Conservation (phyloP, 208 protist genomes). For the Phytomonas sp. region DNA sequence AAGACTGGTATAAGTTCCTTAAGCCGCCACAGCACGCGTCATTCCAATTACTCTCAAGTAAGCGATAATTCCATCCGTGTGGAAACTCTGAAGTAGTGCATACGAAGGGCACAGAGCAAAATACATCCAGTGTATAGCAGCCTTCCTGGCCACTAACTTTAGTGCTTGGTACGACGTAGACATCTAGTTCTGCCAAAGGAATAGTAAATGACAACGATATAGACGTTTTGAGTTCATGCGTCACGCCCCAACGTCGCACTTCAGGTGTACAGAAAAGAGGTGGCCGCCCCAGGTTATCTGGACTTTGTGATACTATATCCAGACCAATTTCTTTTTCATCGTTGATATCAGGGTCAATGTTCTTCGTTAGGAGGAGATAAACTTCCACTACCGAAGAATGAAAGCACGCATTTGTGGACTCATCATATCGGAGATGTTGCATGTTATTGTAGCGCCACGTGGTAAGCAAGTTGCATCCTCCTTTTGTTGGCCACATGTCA, state of each 20-base stretch:
- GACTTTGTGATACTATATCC: constrained; percentile 39
- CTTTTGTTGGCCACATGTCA: constrained; percentile 38
- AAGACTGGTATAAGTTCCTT: constrained; percentile 46
- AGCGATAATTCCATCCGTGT: constrained; percentile 67
- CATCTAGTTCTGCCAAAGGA: constrained; percentile 26
- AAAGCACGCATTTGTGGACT: constrained; percentile 16
- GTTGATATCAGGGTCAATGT: constrained; percentile 54
- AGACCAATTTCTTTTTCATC: constrained; percentile 65
- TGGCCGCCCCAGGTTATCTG: constrained; percentile 19
- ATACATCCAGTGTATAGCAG: constrained; percentile 58
- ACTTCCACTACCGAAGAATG: constrained; percentile 13
- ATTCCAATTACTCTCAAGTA: constrained; percentile 50
- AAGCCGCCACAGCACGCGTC: constrained; percentile 63
- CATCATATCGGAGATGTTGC: constrained; percentile 32
- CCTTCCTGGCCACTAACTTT: constrained; percentile 33
- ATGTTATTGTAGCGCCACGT: constrained; percentile 76
- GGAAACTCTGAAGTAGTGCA: constrained; percentile 41
- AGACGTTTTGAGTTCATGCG: constrained; percentile 31
- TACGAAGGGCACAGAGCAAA: constrained; percentile 40
- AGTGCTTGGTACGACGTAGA: constrained; percentile 68
- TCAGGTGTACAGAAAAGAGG: constrained; percentile 41
- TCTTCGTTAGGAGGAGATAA: constrained; percentile 56
- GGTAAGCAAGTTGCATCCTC: constrained; percentile 37
- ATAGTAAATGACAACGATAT: constrained; percentile 34
- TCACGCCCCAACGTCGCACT: constrained; percentile 20